Evolutionary conservation across 1,284 basidiomycete species (phyloP).

Genomic region (Ceratobasidium sp.): DNA sequence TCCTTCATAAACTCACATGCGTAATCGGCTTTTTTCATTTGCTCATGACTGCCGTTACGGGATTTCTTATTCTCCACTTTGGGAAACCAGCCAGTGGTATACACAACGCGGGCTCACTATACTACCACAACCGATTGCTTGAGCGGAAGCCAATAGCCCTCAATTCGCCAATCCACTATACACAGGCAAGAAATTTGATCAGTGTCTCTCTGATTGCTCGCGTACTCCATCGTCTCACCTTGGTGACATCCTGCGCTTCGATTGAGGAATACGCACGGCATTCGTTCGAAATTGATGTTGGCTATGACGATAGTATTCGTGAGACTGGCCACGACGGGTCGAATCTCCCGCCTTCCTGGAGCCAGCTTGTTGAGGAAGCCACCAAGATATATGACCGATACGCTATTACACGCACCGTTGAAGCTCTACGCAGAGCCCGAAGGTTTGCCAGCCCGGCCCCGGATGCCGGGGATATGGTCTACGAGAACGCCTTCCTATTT

Average conservation of each 20-base stretch:
- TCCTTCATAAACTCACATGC: not conserved
- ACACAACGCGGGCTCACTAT: conserved; percentile 12
- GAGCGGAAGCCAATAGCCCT: conserved; percentile 43
- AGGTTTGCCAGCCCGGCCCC: not conserved
- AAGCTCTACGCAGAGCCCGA: not conserved
- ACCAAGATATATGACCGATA: not conserved
- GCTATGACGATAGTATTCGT: conserved; percentile 43
- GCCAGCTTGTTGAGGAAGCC: conserved; percentile 50
- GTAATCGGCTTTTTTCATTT: conserved; percentile 37
- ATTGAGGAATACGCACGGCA: conserved; percentile 53
- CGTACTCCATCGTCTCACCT: conserved; percentile 29
- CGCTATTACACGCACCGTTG: not conserved
- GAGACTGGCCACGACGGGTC: conserved; percentile 26
- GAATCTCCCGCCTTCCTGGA: conserved; percentile 51
- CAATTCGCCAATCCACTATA: not conserved
- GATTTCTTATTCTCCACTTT: not conserved
- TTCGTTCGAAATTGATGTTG: not conserved
- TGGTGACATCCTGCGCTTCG: conserved; percentile 51
- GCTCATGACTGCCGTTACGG: not conserved
- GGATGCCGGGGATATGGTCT: no score
- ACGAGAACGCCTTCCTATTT: no score
- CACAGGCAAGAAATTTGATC: not conserved
- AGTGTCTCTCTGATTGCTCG: not conserved
- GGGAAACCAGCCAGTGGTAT: conserved; percentile 45
- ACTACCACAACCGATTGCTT: not conserved